Conservation (phyloP, 495 filamentous ascomycete genomes). For the Aspergillus incahuasiensis region DNA sequence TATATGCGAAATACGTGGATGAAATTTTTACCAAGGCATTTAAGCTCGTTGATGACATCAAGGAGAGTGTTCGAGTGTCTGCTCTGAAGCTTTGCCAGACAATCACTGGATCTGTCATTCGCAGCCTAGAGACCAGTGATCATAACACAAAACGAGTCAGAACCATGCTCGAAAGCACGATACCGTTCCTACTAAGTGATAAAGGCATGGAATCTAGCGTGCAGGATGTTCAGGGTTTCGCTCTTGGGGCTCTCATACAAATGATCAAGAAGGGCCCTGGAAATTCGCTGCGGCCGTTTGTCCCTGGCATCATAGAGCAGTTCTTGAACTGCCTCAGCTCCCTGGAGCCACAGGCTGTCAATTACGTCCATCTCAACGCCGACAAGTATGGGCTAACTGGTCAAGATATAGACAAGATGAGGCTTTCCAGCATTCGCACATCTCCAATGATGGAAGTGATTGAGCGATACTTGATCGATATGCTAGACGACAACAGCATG, state of each 20-base stretch:
- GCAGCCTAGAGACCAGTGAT: conserved; percentile 76
- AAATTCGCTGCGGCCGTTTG: conserved; percentile 67
- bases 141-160: conserved; percentile 62
- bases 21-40: conserved; percentile 80
- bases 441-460: conserved; percentile 95
- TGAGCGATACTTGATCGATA: conserved; percentile 75
- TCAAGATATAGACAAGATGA: conserved; percentile 80
- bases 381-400: conserved; percentile 76
- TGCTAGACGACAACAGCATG: conserved; percentile 74
- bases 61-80: conserved; percentile 76
- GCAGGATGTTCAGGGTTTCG: conserved; percentile 72
- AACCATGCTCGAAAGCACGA: conserved; percentile 72
- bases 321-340: conserved; percentile 77
- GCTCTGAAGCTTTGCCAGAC: conserved; percentile 77
- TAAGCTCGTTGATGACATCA: conserved; percentile 86
- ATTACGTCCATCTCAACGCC: conserved; percentile 87
- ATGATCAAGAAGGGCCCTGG: conserved; percentile 80
- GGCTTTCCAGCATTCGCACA: conserved; percentile 69
- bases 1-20: conserved; percentile 77
- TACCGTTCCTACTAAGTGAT: conserved; percentile 88
- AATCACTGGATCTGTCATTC: conserved; percentile 75
- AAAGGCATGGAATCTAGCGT: conserved; percentile 83
- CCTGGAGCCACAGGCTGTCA: conserved; percentile 78
- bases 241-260: conserved; percentile 72
- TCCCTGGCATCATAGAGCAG: conserved; percentile 74